These are phyloP conservation scores for Protomyces lactucae-debilis DNA, from an alignment of 1,139 yeast species.

Conservation along the genomic window DNA sequence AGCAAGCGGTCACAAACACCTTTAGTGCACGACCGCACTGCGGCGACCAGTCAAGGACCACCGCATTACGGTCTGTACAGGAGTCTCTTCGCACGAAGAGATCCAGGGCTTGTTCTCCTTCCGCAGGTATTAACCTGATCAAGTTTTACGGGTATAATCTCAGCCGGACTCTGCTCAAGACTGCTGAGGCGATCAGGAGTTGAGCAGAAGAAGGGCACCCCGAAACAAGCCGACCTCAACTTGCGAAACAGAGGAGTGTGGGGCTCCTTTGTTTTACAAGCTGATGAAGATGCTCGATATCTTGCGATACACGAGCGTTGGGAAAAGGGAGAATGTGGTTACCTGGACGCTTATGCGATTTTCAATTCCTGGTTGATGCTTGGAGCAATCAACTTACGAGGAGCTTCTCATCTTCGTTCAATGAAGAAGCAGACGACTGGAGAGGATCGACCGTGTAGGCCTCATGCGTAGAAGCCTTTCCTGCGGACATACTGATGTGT, in stretches of 20 bases:
- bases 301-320: neutral
- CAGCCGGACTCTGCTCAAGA: conserved; percentile 1
- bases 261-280: neutral
- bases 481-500: neutral
- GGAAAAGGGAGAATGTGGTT: conserved; percentile 3
- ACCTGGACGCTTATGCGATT: conserved; percentile 6
- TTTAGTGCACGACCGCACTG: neutral
- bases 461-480: neutral
- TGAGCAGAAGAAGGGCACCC: conserved; percentile 1
- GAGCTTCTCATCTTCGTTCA: conserved; percentile 19
- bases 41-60: neutral
- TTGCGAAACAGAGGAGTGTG: neutral
- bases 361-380: conserved; percentile 2
- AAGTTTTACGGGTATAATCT: conserved; percentile 28
- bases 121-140: conserved; percentile 28
- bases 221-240: conserved; percentile 20
- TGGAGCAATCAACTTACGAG: conserved; percentile 21
- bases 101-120: conserved; percentile 26
- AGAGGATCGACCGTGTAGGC: conserved; percentile 5
- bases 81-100: conserved; percentile 8
- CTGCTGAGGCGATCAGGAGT: neutral
- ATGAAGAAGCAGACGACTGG: conserved; percentile 9
- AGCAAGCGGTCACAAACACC: neutral
- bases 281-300: neutral
- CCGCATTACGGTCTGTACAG: neutral